Percentiles rank a stretch among this genome's conserved stretches.
Evolutionary conservation across 164 flowering plant species (phyloP).

Genomic region (Vitis rupestris): DNA sequence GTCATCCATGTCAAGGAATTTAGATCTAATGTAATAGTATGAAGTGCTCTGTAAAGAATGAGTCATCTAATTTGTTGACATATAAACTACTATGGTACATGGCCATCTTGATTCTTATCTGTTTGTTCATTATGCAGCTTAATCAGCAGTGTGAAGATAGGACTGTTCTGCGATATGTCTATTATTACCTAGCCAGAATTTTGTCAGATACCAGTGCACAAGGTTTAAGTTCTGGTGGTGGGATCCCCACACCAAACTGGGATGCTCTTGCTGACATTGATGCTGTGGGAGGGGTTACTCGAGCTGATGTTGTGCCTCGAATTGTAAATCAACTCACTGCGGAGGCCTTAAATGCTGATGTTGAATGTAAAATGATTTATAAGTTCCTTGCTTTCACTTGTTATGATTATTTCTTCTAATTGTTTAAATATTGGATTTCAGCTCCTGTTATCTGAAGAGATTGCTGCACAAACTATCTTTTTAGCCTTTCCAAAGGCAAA

Average conservation of each 20-base stretch:
- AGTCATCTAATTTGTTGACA: background rate
- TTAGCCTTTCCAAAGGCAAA: background rate
- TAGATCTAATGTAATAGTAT: background rate
- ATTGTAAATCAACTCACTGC: slow-evolving; percentile 72
- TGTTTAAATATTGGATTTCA: background rate
- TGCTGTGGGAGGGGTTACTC: slow-evolving; percentile 95
- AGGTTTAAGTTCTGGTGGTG: slow-evolving; percentile 88
- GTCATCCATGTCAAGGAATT: background rate
- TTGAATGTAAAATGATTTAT: slow-evolving; percentile 56
- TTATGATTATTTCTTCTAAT: background rate
- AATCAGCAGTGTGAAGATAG: slow-evolving; percentile 95
- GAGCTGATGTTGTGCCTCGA: slow-evolving; percentile 99
- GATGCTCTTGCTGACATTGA: slow-evolving; percentile 99
- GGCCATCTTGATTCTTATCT: background rate
- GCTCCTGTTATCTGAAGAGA: background rate
- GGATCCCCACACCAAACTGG: slow-evolving; percentile 99
- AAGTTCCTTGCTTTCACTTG: slow-evolving; percentile 1
- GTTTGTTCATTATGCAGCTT: slow-evolving; percentile 50
- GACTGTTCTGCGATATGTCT: slow-evolving; percentile 85
- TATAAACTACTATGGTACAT: background rate
- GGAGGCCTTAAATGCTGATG: slow-evolving; percentile 73
- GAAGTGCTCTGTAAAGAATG: background rate
- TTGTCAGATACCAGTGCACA: slow-evolving; percentile 86
- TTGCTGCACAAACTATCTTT: background rate
- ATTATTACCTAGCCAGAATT: slow-evolving; percentile 92